Evolutionary conservation across 1,284 basidiomycete genomes (phyloP).

Genomic region (Spongispora temasekensis): DNA sequence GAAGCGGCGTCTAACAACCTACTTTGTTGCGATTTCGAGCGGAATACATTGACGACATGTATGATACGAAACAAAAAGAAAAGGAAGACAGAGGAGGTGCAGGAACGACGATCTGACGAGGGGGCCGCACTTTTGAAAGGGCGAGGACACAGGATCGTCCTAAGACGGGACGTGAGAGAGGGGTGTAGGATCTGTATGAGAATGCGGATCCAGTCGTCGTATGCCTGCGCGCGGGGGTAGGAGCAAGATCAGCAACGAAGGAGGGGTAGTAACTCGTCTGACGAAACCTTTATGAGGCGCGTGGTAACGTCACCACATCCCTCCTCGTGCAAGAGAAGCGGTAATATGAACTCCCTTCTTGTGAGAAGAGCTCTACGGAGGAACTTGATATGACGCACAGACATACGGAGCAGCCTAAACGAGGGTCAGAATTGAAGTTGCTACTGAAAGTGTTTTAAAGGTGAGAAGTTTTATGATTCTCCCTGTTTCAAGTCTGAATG

Average conservation of each 20-base stretch:
- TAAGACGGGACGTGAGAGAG: constrained; percentile 1
- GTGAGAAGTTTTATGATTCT: not conserved
- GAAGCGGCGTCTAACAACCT: not conserved
- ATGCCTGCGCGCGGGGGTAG: constrained; percentile 22
- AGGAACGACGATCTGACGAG: not conserved
- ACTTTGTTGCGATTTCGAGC: constrained; percentile 24
- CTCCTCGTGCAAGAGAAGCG: constrained; percentile 30
- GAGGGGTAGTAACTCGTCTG: constrained; percentile 5
- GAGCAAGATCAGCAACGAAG: constrained; percentile 11
- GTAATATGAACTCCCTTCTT: constrained; percentile 22
- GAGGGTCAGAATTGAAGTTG: not conserved
- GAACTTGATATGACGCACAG: not conserved
- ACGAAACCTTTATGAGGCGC: constrained; percentile 23
- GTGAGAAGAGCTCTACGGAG: constrained; percentile 14
- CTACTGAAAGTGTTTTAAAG: not conserved
- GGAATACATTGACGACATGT: constrained; percentile 17
- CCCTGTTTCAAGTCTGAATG: constrained; percentile 1
- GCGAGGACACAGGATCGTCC: not conserved
- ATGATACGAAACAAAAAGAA: not conserved
- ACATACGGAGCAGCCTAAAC: not conserved
- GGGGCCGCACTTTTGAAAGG: not conserved
- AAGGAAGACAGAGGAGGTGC: not conserved
- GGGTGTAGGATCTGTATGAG: constrained; percentile 1
- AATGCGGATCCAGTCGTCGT: constrained; percentile 19
- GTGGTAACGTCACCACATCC: constrained; percentile 17